Evolutionary conservation across 768 basidiomycete species (phyloP).

Genomic region (Favolaschia claudopus): DNA sequence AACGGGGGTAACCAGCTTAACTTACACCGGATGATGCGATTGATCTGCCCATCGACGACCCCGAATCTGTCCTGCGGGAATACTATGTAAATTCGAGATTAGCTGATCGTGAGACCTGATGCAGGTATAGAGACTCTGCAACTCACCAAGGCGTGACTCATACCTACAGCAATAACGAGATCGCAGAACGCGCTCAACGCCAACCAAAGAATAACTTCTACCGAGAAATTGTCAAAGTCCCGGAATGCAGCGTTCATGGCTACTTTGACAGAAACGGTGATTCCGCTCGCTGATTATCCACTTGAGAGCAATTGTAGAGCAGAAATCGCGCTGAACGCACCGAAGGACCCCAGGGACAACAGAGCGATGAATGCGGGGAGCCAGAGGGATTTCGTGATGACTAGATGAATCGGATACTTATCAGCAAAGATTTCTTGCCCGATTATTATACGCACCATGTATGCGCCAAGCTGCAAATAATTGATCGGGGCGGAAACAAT

Average conservation of each 20-base stretch:
- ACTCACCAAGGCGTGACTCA: conserved; percentile 13
- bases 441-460: neutral
- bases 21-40: conserved; percentile 18
- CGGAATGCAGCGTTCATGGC: neutral
- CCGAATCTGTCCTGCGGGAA: conserved; percentile 1
- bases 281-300: conserved; percentile 2
- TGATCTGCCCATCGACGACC: conserved; percentile 14
- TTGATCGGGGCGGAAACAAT: conserved; percentile 17
- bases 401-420: neutral
- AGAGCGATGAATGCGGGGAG: neutral
- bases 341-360: conserved; percentile 9
- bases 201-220: conserved; percentile 8
- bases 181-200: conserved; percentile 11
- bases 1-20: too few relatives aligned
- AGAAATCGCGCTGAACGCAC: too few relatives aligned
- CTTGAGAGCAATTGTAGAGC: too few relatives aligned
- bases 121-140: neutral
- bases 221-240: neutral
- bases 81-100: neutral
- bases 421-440: neutral
- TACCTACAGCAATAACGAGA: conserved; percentile 8
- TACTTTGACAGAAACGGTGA: conserved; percentile 1
- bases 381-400: conserved; percentile 12
- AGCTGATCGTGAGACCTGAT: neutral
- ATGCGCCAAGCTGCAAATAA: conserved; percentile 22